These are phyloP conservation scores for Lyophyllum decastes DNA, from an alignment of 768 basidiomycete genomes.

Conservation along the genomic window DNA sequence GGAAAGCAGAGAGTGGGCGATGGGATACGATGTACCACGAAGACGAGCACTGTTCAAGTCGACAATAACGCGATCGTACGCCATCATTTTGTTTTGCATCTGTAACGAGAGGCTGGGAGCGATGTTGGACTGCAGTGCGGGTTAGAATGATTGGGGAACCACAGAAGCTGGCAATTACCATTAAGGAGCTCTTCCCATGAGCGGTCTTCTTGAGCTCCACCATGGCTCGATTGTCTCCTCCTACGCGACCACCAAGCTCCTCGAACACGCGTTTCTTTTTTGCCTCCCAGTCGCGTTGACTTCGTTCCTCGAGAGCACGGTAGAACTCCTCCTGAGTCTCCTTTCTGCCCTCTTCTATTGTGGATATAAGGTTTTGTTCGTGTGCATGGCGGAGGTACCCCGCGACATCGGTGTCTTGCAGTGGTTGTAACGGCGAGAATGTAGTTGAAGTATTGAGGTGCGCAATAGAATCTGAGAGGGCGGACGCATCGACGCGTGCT, in stretches of 20 bases:
- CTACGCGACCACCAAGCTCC: slow-evolving; percentile 74
- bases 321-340: slow-evolving; percentile 88
- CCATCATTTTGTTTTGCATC: slow-evolving; percentile 96
- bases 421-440: slow-evolving; percentile 86
- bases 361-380: slow-evolving; percentile 92
- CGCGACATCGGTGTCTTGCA: slow-evolving; percentile 92
- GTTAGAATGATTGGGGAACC: neutral
- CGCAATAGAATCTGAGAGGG: slow-evolving; percentile 80
- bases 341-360: slow-evolving; percentile 87
- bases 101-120: slow-evolving; percentile 66
- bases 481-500: slow-evolving; percentile 91
- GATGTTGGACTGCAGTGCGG: slow-evolving; percentile 28
- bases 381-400: slow-evolving; percentile 95
- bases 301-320: slow-evolving; percentile 72
- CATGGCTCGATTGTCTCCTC: slow-evolving; percentile 54
- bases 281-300: slow-evolving; percentile 83
- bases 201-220: slow-evolving; percentile 64
- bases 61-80: slow-evolving; percentile 81
- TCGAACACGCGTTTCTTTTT: slow-evolving; percentile 90
- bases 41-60: slow-evolving; percentile 77
- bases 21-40: slow-evolving; percentile 72
- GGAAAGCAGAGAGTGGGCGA: slow-evolving; percentile 71
- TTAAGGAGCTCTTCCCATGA: slow-evolving; percentile 54
- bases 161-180: slow-evolving; percentile 37
- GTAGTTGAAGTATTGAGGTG: slow-evolving; percentile 80